Conservation (phyloP, 805 yeast species). For the Myxozyma mucilagina region DNA sequence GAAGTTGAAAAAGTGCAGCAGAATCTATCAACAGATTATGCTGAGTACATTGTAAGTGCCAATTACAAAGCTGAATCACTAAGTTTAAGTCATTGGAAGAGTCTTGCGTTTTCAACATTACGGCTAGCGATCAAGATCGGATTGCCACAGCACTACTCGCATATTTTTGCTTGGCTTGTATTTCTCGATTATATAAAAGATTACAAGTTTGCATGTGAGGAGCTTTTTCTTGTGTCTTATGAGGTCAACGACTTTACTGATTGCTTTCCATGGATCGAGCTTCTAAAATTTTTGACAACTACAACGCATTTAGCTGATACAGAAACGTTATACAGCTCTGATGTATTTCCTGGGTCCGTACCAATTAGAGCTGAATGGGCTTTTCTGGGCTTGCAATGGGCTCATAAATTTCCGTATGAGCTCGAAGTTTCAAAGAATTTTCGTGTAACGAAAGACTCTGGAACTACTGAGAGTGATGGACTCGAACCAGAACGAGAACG, state of each 20-base stretch:
- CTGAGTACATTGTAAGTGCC: constrained; percentile 4
- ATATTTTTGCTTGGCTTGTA: constrained; percentile 29
- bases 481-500: too few species aligned
- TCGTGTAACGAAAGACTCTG: background rate
- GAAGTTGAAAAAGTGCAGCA: too few species aligned
- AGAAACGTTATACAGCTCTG: constrained; percentile 7
- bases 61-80: constrained; percentile 4
- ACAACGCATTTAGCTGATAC: constrained; percentile 24
- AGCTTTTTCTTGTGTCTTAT: constrained; percentile 3
- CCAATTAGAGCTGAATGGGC: constrained; percentile 23
- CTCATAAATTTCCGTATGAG: constrained; percentile 5
- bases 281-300: constrained; percentile 17
- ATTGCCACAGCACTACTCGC: constrained; percentile 24
- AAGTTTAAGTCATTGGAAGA: constrained; percentile 6
- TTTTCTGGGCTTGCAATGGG: constrained; percentile 16
- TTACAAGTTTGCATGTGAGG: constrained; percentile 5
- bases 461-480: background rate
- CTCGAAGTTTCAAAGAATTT: background rate
- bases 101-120: constrained; percentile 17
- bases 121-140: constrained; percentile 20
- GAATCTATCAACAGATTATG: background rate
- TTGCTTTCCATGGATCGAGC: constrained; percentile 25
- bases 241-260: background rate
- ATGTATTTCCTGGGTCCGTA: constrained; percentile 2
- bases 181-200: constrained; percentile 21